phyloP scores from a whole-genome alignment of 768 basidiomycete genomes.

The Nevesoporus exiguus region DNA sequence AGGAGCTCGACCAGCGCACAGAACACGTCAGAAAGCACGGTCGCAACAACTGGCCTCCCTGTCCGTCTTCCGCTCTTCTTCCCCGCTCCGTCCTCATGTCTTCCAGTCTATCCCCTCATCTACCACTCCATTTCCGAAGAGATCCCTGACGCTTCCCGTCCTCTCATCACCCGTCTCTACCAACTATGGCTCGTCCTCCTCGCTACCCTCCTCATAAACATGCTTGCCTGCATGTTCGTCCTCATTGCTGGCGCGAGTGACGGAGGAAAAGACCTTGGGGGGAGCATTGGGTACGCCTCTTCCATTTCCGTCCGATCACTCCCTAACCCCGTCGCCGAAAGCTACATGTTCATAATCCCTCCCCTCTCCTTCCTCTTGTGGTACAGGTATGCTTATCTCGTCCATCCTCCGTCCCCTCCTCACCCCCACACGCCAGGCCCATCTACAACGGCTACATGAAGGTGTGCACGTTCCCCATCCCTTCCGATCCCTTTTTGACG shows the following conservation, averaged over 20 bases:
- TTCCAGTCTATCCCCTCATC: slow-evolving; percentile 85
- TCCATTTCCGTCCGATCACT: slow-evolving; percentile 21
- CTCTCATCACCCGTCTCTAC: slow-evolving; percentile 82
- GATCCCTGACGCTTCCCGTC: slow-evolving; percentile 77
- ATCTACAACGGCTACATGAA: slow-evolving; percentile 99
- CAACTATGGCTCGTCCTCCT: slow-evolving; percentile 92
- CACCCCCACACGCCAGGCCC: slow-evolving; percentile 48
- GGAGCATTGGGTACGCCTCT: slow-evolving; percentile 67
- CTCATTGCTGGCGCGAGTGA: slow-evolving; percentile 73
- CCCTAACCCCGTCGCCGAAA: slow-evolving; percentile 28
- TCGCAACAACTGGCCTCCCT: slow-evolving; percentile 92
- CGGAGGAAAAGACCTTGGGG: slow-evolving; percentile 77
- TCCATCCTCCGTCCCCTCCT: slow-evolving; percentile 9
- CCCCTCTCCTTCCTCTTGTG: slow-evolving; percentile 85
- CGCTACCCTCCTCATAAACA: slow-evolving; percentile 79
- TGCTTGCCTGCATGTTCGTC: slow-evolving; percentile 86
- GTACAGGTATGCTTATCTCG: slow-evolving; percentile 68
- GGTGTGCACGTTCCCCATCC: slow-evolving; percentile 41
- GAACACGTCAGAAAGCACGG: slow-evolving; percentile 72
- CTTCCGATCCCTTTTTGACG: slow-evolving; percentile 24
- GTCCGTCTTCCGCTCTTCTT: slow-evolving; percentile 42
- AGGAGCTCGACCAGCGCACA: slow-evolving; percentile 64
- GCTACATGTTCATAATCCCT: slow-evolving; percentile 78
- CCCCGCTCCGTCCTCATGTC: slow-evolving; percentile 18
- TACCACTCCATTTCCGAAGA: slow-evolving; percentile 91